Percentiles rank a stretch among this genome's conserved stretches.
Evolutionary conservation across 2,329 filamentous ascomycete species (phyloP).

Genomic region (Xylaria sp.): DNA sequence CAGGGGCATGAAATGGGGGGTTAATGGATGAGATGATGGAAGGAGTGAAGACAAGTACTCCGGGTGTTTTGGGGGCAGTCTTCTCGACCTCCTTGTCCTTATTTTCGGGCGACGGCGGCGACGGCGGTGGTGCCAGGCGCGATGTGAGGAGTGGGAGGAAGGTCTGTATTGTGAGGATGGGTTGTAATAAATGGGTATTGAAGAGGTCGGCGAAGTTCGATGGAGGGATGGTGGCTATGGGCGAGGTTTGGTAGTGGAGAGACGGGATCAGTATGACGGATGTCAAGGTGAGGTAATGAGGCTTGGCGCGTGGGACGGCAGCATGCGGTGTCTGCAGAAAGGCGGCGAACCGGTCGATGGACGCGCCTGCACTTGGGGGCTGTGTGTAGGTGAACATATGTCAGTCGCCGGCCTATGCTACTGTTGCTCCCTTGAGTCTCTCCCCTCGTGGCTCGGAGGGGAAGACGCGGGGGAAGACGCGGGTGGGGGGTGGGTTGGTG

Average conservation of each 20-base stretch:
- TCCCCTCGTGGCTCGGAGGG: neutral
- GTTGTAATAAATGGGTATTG: conserved; percentile 90
- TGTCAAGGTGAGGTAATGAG: conserved; percentile 80
- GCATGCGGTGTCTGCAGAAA: conserved; percentile 80
- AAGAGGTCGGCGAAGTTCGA: conserved; percentile 89
- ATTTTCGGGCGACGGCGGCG: conserved; percentile 56
- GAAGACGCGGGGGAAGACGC: neutral
- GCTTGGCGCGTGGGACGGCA: conserved; percentile 78
- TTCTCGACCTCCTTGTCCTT: conserved; percentile 38
- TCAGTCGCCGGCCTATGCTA: conserved; percentile 14
- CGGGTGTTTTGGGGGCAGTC: conserved; percentile 63
- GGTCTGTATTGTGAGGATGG: conserved; percentile 87
- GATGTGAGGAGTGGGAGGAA: conserved; percentile 83
- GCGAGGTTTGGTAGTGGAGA: conserved; percentile 81
- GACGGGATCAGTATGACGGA: conserved; percentile 87
- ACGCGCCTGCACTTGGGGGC: conserved; percentile 74
- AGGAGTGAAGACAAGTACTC: conserved; percentile 81
- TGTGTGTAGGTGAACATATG: conserved; percentile 49
- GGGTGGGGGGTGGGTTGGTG: neutral
- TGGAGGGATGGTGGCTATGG: conserved; percentile 85
- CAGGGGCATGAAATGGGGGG: conserved; percentile 84
- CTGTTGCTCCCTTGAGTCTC: neutral
- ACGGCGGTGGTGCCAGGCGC: conserved; percentile 59
- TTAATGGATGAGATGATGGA: conserved; percentile 83
- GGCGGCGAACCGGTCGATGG: conserved; percentile 76